These are phyloP conservation scores for Lichtheimia ornata DNA, from an alignment of 371 early-diverging fungal species.

Conservation along the genomic window DNA sequence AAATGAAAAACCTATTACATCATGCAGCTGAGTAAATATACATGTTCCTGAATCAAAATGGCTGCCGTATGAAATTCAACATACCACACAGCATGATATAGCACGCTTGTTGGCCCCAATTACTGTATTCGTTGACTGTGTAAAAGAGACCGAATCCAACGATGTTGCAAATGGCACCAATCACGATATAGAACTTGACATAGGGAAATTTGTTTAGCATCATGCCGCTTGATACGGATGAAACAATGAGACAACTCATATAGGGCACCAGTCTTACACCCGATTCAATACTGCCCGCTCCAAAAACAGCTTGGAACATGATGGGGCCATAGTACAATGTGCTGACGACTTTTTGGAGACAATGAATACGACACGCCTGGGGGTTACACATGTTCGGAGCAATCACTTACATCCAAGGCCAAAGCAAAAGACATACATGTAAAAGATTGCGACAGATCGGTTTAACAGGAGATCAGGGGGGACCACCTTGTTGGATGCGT, in stretches of 20 bases:
- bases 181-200: slow-evolving; percentile 27
- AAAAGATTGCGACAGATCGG: slow-evolving; percentile 10
- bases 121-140: slow-evolving; percentile 31
- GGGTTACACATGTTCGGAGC: background rate
- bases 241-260: slow-evolving; percentile 40
- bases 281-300: slow-evolving; percentile 38
- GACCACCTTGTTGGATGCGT: slow-evolving; percentile 9
- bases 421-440: slow-evolving; percentile 45
- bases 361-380: background rate
- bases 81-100: slow-evolving; percentile 35
- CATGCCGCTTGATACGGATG: slow-evolving; percentile 33
- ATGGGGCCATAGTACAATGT: slow-evolving; percentile 72
- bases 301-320: slow-evolving; percentile 53
- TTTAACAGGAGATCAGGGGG: slow-evolving; percentile 14
- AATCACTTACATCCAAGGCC: slow-evolving; percentile 60
- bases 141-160: slow-evolving; percentile 45
- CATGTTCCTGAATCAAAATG: slow-evolving; percentile 13
- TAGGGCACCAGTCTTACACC: slow-evolving; percentile 48
- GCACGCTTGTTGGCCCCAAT: slow-evolving; percentile 40
- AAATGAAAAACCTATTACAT: slow-evolving; percentile 40
- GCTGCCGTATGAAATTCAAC: slow-evolving; percentile 4
- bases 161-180: slow-evolving; percentile 31
- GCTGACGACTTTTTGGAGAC: slow-evolving; percentile 16
- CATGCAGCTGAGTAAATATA: background rate
- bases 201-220: slow-evolving; percentile 24